Evolutionary conservation across 805 yeast genomes (phyloP).

Genomic region (Starmerella bacillaris): DNA sequence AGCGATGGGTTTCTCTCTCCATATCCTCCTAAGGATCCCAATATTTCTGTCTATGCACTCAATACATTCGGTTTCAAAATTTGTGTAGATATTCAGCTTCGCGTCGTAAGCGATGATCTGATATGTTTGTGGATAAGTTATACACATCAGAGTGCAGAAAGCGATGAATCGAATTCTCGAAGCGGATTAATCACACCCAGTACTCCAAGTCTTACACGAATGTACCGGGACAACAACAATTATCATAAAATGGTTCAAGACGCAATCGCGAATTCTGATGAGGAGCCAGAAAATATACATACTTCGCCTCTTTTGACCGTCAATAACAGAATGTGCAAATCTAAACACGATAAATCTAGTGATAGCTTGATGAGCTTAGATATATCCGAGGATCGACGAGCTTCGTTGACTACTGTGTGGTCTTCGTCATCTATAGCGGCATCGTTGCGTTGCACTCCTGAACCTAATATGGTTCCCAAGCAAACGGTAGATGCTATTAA

Average conservation of each 20-base stretch:
- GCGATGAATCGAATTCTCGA: too few species aligned
- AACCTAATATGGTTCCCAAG: neutral
- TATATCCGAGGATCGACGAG: neutral
- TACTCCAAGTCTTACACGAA: too few species aligned
- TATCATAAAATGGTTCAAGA: neutral
- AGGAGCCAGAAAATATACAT: too few species aligned
- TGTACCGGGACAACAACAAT: neutral
- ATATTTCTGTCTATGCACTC: slow-evolving; percentile 27
- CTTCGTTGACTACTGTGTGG: neutral
- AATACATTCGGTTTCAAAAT: slow-evolving; percentile 54
- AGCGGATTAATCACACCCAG: too few species aligned
- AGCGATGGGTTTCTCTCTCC: slow-evolving; percentile 24
- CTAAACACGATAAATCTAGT: too few species aligned
- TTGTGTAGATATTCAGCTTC: slow-evolving; percentile 59
- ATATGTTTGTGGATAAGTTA: slow-evolving; percentile 74
- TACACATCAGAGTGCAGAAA: slow-evolving; percentile 23
- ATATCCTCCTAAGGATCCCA: slow-evolving; percentile 10
- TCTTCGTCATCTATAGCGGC: slow-evolving; percentile 1
- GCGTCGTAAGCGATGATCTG: slow-evolving; percentile 44
- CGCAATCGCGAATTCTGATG: neutral
- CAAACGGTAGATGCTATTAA: slow-evolving; percentile 18
- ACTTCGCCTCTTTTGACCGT: too few species aligned
- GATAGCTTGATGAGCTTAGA: neutral
- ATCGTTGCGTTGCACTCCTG: neutral
- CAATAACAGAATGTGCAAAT: too few species aligned